Evolutionary conservation across 2,329 filamentous ascomycete species (phyloP), one percentile per base, ranked within the genome.

Genomic region (Talaromyces piceae): DNA sequence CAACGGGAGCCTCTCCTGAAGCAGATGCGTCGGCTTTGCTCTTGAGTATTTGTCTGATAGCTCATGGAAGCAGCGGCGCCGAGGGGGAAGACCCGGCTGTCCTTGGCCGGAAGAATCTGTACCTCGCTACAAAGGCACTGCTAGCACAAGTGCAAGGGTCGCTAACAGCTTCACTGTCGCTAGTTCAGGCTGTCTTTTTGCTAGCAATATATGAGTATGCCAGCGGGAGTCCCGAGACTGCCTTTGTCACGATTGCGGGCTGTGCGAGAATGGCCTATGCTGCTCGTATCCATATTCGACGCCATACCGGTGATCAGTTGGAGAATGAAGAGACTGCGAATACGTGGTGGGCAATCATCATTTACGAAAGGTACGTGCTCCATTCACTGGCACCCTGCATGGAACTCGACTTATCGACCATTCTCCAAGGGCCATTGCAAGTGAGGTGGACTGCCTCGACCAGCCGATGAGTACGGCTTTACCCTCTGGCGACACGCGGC

Each of bases 261-360:
- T 23, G 28, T 47, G 45, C 45, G 27, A 18, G 45, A 33, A 47
- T 47, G 45, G 45, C 45, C 16, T 47, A 47, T 25, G 45, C 28
- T 8, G 45, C 45, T 25, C 45, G 45, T 37, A 47, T 47, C 20
- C 45, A 47, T 20, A 9, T n/a, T 18, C n/a, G n/a, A 13, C 45
- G 18, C 2, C 28, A 47, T 25, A 31, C 33, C 25, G 23, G 20
- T 18, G 12, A 4, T 22, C 18, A 11, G 25, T 22, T 47, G 16
- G 28, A 47, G 12, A 25, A 13, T n/a, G 30, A 48, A 48, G 46
- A 48, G 20, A 33, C 30, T 41, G 22, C 28, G 8, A 48, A 48
- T 20, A 48, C 30, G 30, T 48, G 46, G 46, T 48, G 46, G 46
- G 46, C 23, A 5, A 48, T 48, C 27, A 22, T 48, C 4, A 41